These are phyloP conservation scores for Cystoisospora suis DNA, from an alignment of 169 alveolate genomes.

Conservation along the genomic window DNA sequence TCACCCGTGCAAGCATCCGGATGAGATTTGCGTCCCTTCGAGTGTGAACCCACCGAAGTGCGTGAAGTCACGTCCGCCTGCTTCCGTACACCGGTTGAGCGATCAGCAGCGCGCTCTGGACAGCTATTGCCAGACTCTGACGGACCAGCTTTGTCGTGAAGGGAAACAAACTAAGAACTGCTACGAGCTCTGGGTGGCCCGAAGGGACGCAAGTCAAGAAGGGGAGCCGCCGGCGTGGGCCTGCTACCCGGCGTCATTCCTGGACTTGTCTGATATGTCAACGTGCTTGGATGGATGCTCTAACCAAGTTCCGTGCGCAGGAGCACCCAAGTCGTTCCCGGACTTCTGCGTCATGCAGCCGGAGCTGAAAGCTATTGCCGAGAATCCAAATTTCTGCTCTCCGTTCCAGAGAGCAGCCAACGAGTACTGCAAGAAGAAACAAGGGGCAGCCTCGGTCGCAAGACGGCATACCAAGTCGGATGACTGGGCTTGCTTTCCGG, in stretches of 20 bases:
- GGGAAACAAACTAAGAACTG: not conserved
- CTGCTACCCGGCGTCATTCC: not conserved
- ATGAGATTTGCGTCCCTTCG: not conserved
- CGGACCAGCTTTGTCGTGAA: not conserved
- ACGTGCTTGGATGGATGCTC: conserved; percentile 13
- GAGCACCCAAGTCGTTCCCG: not conserved
- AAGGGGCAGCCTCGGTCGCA: conserved; percentile 19
- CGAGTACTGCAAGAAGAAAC: not conserved
- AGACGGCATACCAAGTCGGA: not conserved
- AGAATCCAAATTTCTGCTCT: not conserved
- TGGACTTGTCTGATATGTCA: not conserved
- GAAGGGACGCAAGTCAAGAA: not conserved
- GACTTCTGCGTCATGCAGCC: too few species aligned
- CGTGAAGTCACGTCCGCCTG: not conserved
- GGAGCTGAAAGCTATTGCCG: not conserved
- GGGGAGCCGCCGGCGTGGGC: not conserved
- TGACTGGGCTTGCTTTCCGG: not conserved
- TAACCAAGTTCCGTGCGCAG: conserved; percentile 1
- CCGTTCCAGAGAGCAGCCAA: not conserved
- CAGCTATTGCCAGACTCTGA: not conserved
- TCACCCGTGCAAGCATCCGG: not conserved
- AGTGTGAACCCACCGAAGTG: not conserved
- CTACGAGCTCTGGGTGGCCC: conserved; percentile 31
- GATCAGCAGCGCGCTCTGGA: not conserved
- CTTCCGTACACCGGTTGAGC: not conserved